These are phyloP conservation scores for Rhizoctonia solani DNA, from an alignment of 1,284 basidiomycete genomes.

Conservation along the genomic window DNA sequence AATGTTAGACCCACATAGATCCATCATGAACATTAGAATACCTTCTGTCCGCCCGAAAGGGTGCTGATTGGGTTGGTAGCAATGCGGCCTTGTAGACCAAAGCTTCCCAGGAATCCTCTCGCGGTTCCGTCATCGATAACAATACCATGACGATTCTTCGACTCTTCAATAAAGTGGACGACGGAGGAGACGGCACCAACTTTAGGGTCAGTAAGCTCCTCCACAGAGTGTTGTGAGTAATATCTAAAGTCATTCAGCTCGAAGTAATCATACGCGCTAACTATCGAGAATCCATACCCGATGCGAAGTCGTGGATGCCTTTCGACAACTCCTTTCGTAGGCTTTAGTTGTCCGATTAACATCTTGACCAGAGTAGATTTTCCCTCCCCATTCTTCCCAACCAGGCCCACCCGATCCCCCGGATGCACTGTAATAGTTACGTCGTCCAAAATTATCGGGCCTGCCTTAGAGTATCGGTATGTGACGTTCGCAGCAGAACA, in stretches of 20 bases:
- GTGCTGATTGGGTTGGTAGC: constrained; percentile 53
- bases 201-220: constrained; percentile 49
- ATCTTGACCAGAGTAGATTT: constrained; percentile 61
- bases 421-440: constrained; percentile 62
- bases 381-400: constrained; percentile 59
- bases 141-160: constrained; percentile 41
- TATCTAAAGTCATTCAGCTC: constrained; percentile 41
- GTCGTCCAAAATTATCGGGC: constrained; percentile 53
- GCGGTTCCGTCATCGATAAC: constrained; percentile 52
- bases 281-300: constrained; percentile 50
- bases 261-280: constrained; percentile 30
- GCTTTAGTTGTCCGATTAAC: constrained; percentile 56
- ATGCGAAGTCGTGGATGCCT: constrained; percentile 62
- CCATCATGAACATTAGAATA: constrained; percentile 44
- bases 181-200: constrained; percentile 50
- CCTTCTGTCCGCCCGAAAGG: constrained; percentile 66
- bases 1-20: constrained; percentile 39
- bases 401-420: constrained; percentile 59
- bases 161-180: constrained; percentile 48
- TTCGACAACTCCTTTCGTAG: constrained; percentile 58
- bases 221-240: constrained; percentile 62
- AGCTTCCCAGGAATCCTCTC: constrained; percentile 53
- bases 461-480: constrained; percentile 49
- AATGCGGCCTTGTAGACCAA: constrained; percentile 55
- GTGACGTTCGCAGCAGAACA: constrained; percentile 56